Base-by-base conservation (phyloP, 2,329 filamentous ascomycete genomes). In the Aspergillus pseudoglaucus region DNA sequence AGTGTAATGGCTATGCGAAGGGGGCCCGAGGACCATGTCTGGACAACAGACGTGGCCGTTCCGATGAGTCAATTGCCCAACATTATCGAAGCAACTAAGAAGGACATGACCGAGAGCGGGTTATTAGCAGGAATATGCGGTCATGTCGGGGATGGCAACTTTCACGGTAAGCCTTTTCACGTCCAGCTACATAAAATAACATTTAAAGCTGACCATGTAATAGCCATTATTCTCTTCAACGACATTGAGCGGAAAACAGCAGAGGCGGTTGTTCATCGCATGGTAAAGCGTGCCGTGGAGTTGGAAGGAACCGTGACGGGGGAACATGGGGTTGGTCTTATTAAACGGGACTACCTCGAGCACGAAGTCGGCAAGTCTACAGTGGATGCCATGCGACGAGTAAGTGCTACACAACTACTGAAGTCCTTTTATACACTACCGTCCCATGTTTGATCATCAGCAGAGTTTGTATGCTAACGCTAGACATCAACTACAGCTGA, bases 41-140 rank as follows among this genome's bases (percentile, higher is more conserved):
- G 86, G 86, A 88, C 85, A 0, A 91, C 87, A 0, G 87, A 91
- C 61, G 87, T 90, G 17, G 87, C 87, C 0, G 87, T 90, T 0
- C 87, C 87, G 0, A 81, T 90, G 42, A 87, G 82, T 14, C 74
- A 76, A 35, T 69, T 91, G 52, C 81, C 86, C 1, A 81, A 86
- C 54, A 84, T 90, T 46, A 87, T 90, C 43, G 83, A 86, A 53
- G 74, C 80, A 43, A 87, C 84, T 1, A 86, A 87, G 59, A 70
- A 79, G 18, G 79, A 85, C 54, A 83, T 87, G 40, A 73, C 70
- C 7, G 73, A 77, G 54, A 81, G 81, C 25, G 82, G 83, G 0
- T 68, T 90, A 2, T 72, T 82, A 35, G 82, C 76, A 18, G 79
- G 77, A 37, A 85, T 88, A n/a, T 76, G 86, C 20, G 85, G 85